Percentiles rank a stretch among this genome's conserved stretches.
Evolutionary conservation across 176 grass and related monocot species (phyloP).

Genomic region (Oryza punctata): DNA sequence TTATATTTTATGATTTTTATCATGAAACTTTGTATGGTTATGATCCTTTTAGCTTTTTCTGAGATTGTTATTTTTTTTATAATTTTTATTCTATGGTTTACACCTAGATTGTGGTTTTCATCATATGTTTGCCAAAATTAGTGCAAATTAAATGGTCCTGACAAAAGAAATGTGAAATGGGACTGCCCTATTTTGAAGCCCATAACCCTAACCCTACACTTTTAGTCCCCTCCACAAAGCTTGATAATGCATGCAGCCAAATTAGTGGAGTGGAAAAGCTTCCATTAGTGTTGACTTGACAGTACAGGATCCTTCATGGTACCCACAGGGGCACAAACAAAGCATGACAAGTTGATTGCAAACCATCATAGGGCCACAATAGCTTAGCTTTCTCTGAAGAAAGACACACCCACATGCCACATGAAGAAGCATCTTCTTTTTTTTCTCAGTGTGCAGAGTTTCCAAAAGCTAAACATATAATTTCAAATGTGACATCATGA

Average conservation of each 20-base stretch:
- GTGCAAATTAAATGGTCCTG: not conserved
- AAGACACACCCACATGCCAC: not conserved
- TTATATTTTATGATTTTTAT: not conserved
- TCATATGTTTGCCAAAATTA: not conserved
- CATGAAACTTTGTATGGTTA: not conserved
- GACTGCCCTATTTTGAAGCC: not conserved
- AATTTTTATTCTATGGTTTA: not conserved
- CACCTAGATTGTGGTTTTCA: not conserved
- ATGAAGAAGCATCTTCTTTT: conserved; percentile 19
- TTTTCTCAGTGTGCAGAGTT: not conserved
- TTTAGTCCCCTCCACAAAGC: not conserved
- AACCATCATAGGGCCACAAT: conserved; percentile 5
- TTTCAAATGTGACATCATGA: conserved; percentile 17
- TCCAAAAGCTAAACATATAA: not conserved
- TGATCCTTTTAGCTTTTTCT: not conserved
- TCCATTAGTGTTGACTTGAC: not conserved
- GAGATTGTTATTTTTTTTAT: not conserved
- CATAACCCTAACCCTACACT: not conserved
- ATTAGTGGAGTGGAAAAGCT: conserved; percentile 7
- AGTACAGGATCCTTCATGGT: conserved; percentile 11
- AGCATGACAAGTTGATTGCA: not conserved
- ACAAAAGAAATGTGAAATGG: conserved; percentile 14
- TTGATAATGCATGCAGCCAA: conserved; percentile 19
- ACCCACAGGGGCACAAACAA: not conserved
- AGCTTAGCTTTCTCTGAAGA: not conserved